A percentile compares a stretch with the other conserved stretches of the same genome.
Conservation (phyloP, 2,329 filamentous ascomycete genomes). For the Cercospora sp. region DNA sequence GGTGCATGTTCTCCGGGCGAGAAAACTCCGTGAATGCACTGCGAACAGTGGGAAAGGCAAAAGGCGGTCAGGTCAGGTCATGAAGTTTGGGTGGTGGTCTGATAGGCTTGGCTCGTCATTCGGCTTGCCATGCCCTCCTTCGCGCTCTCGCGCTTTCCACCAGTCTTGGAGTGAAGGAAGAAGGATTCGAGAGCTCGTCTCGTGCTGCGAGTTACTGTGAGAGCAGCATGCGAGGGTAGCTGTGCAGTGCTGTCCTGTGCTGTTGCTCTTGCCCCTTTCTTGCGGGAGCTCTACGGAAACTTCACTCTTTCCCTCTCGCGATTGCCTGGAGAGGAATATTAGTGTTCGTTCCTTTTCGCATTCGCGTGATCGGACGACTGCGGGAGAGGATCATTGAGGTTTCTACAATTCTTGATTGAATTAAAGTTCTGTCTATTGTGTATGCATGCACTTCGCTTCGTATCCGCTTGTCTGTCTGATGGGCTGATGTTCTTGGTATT, state of each 20-base stretch:
- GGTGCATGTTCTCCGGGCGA: background rate
- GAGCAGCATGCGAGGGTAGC: too few species aligned
- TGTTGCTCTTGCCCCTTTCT: too few species aligned
- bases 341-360: background rate
- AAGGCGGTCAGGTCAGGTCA: conserved; percentile 4
- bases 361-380: background rate
- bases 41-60: background rate
- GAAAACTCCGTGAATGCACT: background rate
- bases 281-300: too few species aligned
- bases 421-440: background rate
- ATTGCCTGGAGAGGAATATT: background rate
- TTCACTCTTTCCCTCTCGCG: background rate
- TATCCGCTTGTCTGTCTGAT: background rate
- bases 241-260: too few species aligned
- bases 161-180: background rate
- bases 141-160: background rate
- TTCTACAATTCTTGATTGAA: too few species aligned
- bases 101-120: background rate
- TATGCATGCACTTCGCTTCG: background rate
- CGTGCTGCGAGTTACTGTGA: too few species aligned
- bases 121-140: background rate
- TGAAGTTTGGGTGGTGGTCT: background rate
- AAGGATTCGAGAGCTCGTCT: background rate
- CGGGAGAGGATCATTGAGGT: background rate
- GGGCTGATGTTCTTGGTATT: background rate